These are phyloP conservation scores for Penicillium sp. DNA, from an alignment of 2,329 filamentous ascomycete genomes.

Conservation along the genomic window DNA sequence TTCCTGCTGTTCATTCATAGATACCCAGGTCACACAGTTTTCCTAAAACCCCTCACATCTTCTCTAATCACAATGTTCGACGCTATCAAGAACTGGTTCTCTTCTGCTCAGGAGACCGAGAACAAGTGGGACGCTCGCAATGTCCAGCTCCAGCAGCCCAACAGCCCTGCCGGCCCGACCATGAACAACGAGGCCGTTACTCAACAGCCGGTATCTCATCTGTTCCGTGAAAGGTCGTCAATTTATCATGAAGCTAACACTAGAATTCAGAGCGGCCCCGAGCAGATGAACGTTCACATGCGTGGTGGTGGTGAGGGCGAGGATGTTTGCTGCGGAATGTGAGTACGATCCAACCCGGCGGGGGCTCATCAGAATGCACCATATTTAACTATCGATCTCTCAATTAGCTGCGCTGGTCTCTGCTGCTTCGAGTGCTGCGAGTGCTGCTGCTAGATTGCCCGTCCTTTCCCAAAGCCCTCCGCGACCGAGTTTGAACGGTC, in stretches of 20 bases:
- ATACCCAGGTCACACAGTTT: too few relatives aligned
- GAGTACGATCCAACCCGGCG: neutral
- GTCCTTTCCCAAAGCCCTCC: neutral
- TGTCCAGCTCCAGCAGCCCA: conserved; percentile 15
- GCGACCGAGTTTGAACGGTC: neutral
- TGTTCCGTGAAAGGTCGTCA: neutral
- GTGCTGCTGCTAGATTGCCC: conserved; percentile 2
- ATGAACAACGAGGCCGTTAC: conserved; percentile 15
- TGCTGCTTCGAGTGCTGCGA: conserved; percentile 14
- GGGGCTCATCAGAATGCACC: neutral
- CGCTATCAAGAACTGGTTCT: conserved; percentile 12
- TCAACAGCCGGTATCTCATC: conserved; percentile 11
- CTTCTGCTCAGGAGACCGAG: conserved; percentile 7
- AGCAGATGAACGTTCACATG: conserved; percentile 15
- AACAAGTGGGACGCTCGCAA: conserved; percentile 16
- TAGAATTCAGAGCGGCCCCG: conserved; percentile 2
- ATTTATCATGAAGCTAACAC: neutral
- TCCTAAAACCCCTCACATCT: too few relatives aligned
- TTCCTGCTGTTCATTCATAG: neutral
- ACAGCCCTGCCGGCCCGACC: conserved; percentile 7
- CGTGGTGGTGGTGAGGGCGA: conserved; percentile 18
- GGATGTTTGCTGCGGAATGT: conserved; percentile 18
- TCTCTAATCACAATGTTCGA: conserved; percentile 10
- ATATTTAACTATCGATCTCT: neutral
- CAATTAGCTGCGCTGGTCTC: conserved; percentile 16